Evolutionary conservation across 139 green algal genomes (phyloP).

Genomic region (Medakamo hakoo): DNA sequence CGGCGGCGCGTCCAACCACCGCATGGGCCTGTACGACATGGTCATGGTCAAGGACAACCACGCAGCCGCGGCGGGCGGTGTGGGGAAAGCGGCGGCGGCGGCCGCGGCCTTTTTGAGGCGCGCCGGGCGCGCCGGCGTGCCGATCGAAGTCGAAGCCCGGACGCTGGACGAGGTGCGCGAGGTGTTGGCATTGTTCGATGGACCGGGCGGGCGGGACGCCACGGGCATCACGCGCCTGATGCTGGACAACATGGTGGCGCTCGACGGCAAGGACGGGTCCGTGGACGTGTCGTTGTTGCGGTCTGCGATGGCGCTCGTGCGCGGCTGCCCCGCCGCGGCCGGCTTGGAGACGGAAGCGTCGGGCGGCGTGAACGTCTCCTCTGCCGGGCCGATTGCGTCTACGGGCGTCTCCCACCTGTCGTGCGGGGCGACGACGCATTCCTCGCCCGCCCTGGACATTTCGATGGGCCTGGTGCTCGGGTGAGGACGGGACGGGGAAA

Average conservation of each 20-base stretch:
- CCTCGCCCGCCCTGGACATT: conserved; percentile 86
- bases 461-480: conserved; percentile 21
- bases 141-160: conserved; percentile 82
- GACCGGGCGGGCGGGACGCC: conserved; percentile 2
- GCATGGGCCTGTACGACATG: conserved; percentile 90
- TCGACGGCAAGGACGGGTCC: conserved; percentile 14
- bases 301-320: conserved; percentile 31
- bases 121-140: conserved; percentile 14
- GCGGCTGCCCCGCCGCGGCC: too few species aligned
- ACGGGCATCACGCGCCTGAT: conserved; percentile 63
- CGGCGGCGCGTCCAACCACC: conserved; percentile 57
- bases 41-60: conserved; percentile 99
- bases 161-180: conserved; percentile 79
- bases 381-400: conserved; percentile 56
- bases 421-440: conserved; percentile 83
- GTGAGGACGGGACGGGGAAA: background rate
- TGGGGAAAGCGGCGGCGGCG: conserved; percentile 37
- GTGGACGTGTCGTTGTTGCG: conserved; percentile 73
- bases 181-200: conserved; percentile 38
- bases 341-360: conserved; percentile 75
- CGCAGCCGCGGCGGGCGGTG: conserved; percentile 83
- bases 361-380: conserved; percentile 85
- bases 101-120: conserved; percentile 17
- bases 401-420: conserved; percentile 87
- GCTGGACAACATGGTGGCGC: conserved; percentile 95